These are phyloP conservation scores for Polygonum aviculare DNA, from an alignment of 148 eudicot species.

Conservation along the genomic window DNA sequence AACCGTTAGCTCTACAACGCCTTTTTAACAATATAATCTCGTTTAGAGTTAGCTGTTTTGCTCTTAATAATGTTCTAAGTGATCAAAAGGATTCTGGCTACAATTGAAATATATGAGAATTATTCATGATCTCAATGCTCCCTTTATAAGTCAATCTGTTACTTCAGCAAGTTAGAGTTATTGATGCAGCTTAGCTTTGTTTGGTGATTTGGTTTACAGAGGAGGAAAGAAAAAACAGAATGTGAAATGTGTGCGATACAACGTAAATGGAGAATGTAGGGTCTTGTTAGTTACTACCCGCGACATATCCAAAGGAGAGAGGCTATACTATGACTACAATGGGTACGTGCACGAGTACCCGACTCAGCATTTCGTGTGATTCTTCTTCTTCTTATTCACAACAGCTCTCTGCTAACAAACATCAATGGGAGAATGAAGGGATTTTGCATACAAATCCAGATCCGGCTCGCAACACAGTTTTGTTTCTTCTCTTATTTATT, in stretches of 20 bases:
- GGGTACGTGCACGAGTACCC: conserved; percentile 88
- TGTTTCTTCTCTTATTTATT: neutral
- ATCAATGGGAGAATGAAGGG: conserved; percentile 3
- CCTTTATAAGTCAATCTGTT: neutral
- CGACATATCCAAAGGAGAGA: conserved; percentile 85
- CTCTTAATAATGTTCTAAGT: neutral
- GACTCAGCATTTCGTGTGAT: conserved; percentile 70
- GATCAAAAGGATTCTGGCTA: neutral
- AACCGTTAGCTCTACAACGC: too few species aligned
- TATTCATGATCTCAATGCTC: neutral
- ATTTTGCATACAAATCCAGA: neutral
- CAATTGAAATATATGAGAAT: neutral
- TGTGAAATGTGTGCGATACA: conserved; percentile 78
- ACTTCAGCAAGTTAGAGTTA: neutral
- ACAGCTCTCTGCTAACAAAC: neutral
- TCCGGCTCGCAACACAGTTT: neutral
- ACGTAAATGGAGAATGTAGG: conserved; percentile 65
- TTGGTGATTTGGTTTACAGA: conserved; percentile 33
- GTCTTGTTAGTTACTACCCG: conserved; percentile 78
- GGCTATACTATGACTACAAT: conserved; percentile 88
- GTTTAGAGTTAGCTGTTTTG: too few species aligned
- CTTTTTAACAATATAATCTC: too few species aligned
- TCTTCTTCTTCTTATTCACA: neutral
- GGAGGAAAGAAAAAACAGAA: conserved; percentile 77
- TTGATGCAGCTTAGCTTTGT: too few species aligned